Conservation (phyloP, 164 flowering plant species). For the Nymphaea colorata region DNA sequence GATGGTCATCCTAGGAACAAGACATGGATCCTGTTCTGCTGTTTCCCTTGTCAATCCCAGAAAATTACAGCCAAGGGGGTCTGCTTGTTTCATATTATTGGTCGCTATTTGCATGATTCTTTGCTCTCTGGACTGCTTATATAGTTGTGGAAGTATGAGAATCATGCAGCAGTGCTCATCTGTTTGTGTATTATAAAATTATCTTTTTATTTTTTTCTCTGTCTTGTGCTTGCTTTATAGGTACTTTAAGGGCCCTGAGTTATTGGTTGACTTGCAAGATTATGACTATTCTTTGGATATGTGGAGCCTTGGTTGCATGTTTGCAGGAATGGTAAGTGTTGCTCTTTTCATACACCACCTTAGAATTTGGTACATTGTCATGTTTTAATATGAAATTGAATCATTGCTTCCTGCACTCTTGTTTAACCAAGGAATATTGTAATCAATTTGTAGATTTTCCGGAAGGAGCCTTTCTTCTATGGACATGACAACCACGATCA, state of each 20-base stretch:
- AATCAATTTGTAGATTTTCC: constrained; percentile 43
- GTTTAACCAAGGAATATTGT: not conserved
- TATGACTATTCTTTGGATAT: constrained; percentile 71
- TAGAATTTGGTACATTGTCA: too few species aligned
- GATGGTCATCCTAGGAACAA: too few species aligned
- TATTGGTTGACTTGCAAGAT: constrained; percentile 63
- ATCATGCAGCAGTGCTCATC: too few species aligned
- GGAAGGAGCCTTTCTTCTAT: constrained; percentile 82
- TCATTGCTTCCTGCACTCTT: not conserved
- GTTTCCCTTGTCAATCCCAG: too few species aligned
- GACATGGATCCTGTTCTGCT: too few species aligned
- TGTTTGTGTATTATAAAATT: too few species aligned
- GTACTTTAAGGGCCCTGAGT: constrained; percentile 66
- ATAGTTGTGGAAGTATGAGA: too few species aligned
- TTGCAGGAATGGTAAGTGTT: constrained; percentile 53
- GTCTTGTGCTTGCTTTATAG: constrained; percentile 9
- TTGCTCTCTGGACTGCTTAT: too few species aligned
- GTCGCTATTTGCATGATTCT: too few species aligned
- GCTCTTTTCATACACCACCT: not conserved
- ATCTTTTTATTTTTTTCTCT: too few species aligned
- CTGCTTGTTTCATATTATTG: too few species aligned
- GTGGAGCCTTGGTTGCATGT: constrained; percentile 84
- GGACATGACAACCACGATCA: constrained; percentile 87
- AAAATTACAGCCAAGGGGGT: too few species aligned
- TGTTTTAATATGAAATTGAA: not conserved